phyloP scores from a whole-genome alignment of 495 filamentous ascomycete species.

The Aspergillus bertholletiae region DNA sequence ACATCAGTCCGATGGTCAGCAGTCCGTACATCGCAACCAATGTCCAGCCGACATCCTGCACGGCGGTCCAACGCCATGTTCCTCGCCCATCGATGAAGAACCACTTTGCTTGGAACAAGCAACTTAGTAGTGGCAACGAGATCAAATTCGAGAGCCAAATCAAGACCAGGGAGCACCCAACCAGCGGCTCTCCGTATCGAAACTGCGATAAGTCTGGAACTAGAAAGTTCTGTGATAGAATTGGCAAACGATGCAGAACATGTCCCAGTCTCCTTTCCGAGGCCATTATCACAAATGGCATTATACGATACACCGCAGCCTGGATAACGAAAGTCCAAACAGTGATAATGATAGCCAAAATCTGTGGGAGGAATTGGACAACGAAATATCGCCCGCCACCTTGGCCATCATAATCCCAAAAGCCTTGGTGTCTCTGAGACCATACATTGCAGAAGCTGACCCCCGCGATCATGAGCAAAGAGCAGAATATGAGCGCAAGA shows the following conservation, averaged over 20 bases:
- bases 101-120: constrained; percentile 58
- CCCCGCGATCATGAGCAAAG: constrained; percentile 66
- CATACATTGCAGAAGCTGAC: constrained; percentile 72
- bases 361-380: constrained; percentile 76
- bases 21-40: constrained; percentile 70
- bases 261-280: constrained; percentile 42
- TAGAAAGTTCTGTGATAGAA: constrained; percentile 51
- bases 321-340: constrained; percentile 73
- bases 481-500: constrained; percentile 52
- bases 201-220: constrained; percentile 59
- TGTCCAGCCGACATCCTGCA: constrained; percentile 74
- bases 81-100: constrained; percentile 37
- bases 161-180: constrained; percentile 51
- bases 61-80: constrained; percentile 73
- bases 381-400: constrained; percentile 77
- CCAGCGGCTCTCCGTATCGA: constrained; percentile 46
- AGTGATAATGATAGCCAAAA: constrained; percentile 68
- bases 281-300: constrained; percentile 75
- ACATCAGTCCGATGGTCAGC: constrained; percentile 52
- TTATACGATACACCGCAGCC: constrained; percentile 67
- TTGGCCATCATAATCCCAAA: constrained; percentile 62
- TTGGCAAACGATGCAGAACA: constrained; percentile 38
- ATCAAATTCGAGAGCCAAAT: constrained; percentile 63
- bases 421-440: constrained; percentile 58
- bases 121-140: constrained; percentile 62